phyloP scores from a whole-genome alignment of 345 rosid species.

The Lagerstroemia speciosa region DNA sequence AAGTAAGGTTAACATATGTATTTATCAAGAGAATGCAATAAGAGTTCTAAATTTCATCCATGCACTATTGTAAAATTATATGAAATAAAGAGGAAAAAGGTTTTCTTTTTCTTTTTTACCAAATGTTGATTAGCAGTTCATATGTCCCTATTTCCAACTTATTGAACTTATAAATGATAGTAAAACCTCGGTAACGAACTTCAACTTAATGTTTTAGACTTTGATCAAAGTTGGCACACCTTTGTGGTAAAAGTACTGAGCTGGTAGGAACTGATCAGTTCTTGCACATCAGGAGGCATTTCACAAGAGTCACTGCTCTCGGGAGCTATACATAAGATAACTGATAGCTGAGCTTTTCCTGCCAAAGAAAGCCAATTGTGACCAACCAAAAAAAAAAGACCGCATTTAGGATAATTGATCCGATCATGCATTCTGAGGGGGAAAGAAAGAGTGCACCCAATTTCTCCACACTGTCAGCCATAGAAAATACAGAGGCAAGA shows the following conservation, averaged over 20 bases:
- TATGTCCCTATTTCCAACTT: not conserved
- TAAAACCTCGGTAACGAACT: too few species aligned
- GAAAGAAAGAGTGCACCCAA: not conserved
- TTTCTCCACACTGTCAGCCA: not conserved
- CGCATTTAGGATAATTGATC: not conserved
- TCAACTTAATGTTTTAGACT: not conserved
- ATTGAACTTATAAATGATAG: not conserved
- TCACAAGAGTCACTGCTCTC: slow-evolving; percentile 21
- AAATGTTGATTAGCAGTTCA: not conserved
- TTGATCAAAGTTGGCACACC: slow-evolving; percentile 34
- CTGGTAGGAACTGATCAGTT: slow-evolving; percentile 51
- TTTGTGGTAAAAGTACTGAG: slow-evolving; percentile 70
- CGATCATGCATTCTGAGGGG: not conserved
- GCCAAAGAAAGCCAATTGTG: slow-evolving; percentile 1
- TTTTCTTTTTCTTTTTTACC: too few species aligned
- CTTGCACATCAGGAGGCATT: slow-evolving; percentile 40
- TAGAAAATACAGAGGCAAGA: not conserved
- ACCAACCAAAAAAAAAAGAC: not conserved
- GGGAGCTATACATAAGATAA: slow-evolving; percentile 57
- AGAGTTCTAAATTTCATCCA: too few species aligned
- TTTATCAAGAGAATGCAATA: too few species aligned
- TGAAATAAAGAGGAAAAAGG: too few species aligned
- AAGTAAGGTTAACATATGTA: too few species aligned
- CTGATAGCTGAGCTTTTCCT: slow-evolving; percentile 53
- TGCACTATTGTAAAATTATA: too few species aligned